Percentiles rank a stretch among this genome's conserved stretches.
These are phyloP conservation scores for Pleurotus platypus DNA, from an alignment of 768 basidiomycete genomes.

Conservation along the genomic window DNA sequence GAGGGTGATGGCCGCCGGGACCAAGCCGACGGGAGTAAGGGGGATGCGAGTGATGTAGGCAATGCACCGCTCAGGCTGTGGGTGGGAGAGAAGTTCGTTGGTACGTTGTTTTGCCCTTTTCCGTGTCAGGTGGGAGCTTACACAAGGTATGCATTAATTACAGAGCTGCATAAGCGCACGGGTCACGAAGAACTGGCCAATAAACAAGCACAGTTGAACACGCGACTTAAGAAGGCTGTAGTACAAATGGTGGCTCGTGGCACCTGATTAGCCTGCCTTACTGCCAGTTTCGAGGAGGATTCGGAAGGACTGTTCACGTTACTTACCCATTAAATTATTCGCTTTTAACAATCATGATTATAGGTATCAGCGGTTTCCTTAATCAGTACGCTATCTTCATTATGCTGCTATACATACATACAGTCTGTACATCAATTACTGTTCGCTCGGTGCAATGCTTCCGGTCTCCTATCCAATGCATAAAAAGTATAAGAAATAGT, in stretches of 20 bases:
- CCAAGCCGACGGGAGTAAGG: slow-evolving; percentile 18
- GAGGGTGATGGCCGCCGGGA: slow-evolving; percentile 4
- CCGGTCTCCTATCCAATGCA: too few relatives aligned
- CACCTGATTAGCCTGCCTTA: too few relatives aligned
- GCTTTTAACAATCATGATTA: too few relatives aligned
- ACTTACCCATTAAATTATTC: too few relatives aligned
- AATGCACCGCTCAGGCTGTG: slow-evolving; percentile 67
- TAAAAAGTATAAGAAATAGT: too few relatives aligned
- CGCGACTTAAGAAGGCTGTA: not conserved
- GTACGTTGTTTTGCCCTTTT: slow-evolving; percentile 31
- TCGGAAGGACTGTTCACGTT: too few relatives aligned
- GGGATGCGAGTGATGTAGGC: slow-evolving; percentile 31
- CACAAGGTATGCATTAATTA: slow-evolving; percentile 16
- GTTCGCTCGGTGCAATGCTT: too few relatives aligned
- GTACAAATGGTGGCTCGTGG: not conserved
- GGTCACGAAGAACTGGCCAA: slow-evolving; percentile 45
- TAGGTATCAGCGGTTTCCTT: too few relatives aligned
- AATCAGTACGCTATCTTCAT: too few relatives aligned
- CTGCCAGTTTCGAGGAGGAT: too few relatives aligned
- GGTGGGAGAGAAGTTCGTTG: slow-evolving; percentile 68
- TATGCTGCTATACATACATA: too few relatives aligned
- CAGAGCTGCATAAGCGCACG: slow-evolving; percentile 57
- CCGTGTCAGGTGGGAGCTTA: slow-evolving; percentile 1
- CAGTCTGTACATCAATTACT: too few relatives aligned
- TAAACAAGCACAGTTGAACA: slow-evolving; percentile 46